Percentiles rank a stretch among this genome's conserved stretches.
Conservation (phyloP, 495 filamentous ascomycete species). For the Aspergillus sclerotioniger region DNA sequence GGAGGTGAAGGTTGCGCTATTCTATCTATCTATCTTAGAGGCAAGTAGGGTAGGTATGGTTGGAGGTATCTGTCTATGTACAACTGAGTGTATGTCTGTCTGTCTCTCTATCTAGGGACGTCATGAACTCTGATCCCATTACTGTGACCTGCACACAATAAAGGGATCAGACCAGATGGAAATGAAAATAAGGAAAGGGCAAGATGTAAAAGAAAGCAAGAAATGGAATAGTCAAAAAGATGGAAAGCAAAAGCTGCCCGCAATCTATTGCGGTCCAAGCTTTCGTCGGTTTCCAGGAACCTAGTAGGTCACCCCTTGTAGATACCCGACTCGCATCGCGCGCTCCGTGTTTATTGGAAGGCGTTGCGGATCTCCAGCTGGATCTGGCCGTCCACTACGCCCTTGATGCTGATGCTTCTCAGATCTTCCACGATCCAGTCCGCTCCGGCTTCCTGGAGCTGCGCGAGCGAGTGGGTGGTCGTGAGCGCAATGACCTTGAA, state of each 20-base stretch:
- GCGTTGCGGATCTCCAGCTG: conserved; percentile 53
- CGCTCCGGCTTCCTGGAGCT: conserved; percentile 69
- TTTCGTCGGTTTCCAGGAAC: neutral
- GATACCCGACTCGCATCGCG: no score
- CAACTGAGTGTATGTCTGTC: neutral
- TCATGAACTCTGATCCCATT: neutral
- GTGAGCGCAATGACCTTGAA: conserved; percentile 85
- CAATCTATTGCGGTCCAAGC: conserved; percentile 2
- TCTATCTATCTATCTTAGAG: no score
- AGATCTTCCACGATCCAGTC: conserved; percentile 89
- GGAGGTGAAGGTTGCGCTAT: no score
- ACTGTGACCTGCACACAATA: neutral
- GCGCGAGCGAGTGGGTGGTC: conserved; percentile 75
- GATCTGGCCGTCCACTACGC: conserved; percentile 50
- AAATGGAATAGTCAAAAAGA: conserved; percentile 2
- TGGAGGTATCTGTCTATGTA: neutral
- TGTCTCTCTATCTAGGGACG: neutral
- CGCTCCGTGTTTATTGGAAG: conserved; percentile 32
- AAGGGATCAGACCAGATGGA: neutral
- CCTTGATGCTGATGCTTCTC: conserved; percentile 61
- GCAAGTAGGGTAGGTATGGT: neutral
- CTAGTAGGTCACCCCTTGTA: neutral
- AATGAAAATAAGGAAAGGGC: neutral
- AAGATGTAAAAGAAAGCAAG: neutral
- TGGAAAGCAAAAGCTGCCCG: neutral